Conservation (phyloP, 305 asterid genomes). For the Solanum hybrid region DNA sequence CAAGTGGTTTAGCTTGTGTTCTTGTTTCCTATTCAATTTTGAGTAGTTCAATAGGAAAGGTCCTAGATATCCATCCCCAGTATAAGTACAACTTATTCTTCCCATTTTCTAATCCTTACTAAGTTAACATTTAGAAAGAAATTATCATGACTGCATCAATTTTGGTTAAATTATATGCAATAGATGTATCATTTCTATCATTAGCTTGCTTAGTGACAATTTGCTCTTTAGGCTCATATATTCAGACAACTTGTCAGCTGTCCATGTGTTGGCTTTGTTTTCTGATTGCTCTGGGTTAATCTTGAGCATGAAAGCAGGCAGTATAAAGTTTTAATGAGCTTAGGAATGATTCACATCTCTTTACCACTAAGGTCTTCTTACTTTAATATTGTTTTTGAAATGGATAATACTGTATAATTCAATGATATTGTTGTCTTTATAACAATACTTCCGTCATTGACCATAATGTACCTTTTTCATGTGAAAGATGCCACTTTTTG, state of each 20-base stretch:
- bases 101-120: not conserved
- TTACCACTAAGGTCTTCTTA: not conserved
- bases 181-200: not conserved
- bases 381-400: not conserved
- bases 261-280: not conserved
- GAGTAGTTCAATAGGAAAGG: not conserved
- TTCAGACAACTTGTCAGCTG: not conserved
- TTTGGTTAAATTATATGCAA: not conserved
- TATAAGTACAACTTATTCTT: not conserved
- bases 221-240: not conserved
- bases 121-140: not conserved
- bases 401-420: not conserved
- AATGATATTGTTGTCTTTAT: not conserved
- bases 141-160: not conserved
- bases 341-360: not conserved
- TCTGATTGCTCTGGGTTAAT: not conserved
- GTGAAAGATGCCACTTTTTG: not conserved
- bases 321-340: not conserved
- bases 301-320: not conserved
- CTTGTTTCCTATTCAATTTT: not conserved
- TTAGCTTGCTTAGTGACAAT: not conserved
- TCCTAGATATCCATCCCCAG: not conserved
- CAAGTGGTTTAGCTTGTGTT: slow-evolving; percentile 1
- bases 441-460: not conserved
- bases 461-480: not conserved